These are phyloP conservation scores for Phytomonas serpens DNA, from an alignment of 208 protist genomes.

Conservation along the genomic window DNA sequence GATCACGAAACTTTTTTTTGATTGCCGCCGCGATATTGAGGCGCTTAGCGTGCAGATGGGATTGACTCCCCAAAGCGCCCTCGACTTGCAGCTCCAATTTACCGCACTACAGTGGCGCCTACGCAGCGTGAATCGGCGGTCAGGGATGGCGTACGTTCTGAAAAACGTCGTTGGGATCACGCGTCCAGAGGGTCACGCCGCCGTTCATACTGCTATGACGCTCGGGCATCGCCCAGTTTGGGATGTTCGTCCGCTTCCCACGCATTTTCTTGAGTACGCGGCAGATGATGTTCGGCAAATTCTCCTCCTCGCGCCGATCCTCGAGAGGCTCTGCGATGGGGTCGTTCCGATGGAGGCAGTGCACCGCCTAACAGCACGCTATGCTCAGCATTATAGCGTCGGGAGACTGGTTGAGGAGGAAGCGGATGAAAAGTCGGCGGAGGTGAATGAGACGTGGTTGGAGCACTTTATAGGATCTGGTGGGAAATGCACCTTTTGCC, in stretches of 20 bases:
- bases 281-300: constrained; percentile 87
- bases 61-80: constrained; percentile 39
- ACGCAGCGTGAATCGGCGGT: constrained; percentile 69
- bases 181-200: constrained; percentile 53
- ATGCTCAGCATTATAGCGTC: constrained; percentile 68
- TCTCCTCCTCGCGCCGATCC: constrained; percentile 37
- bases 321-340: constrained; percentile 2
- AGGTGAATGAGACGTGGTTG: constrained; percentile 65
- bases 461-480: constrained; percentile 75
- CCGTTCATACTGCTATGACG: constrained; percentile 82
- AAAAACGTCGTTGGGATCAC: constrained; percentile 57
- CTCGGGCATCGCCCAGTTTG: constrained; percentile 75
- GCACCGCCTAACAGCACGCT: constrained; percentile 57
- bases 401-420: constrained; percentile 44
- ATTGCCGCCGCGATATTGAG: constrained; percentile 86
- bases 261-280: constrained; percentile 85
- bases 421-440: constrained; percentile 53
- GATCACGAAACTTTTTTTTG: constrained; percentile 80
- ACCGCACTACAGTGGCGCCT: constrained; percentile 81
- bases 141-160: constrained; percentile 79
- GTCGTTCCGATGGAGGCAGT: constrained; percentile 20
- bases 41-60: constrained; percentile 73
- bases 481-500: constrained; percentile 71
- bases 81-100: constrained; percentile 83
- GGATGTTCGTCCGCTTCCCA: constrained; percentile 80